Evolutionary conservation across 164 flowering plant genomes (phyloP).

Genomic region (Pachysandra terminalis): DNA sequence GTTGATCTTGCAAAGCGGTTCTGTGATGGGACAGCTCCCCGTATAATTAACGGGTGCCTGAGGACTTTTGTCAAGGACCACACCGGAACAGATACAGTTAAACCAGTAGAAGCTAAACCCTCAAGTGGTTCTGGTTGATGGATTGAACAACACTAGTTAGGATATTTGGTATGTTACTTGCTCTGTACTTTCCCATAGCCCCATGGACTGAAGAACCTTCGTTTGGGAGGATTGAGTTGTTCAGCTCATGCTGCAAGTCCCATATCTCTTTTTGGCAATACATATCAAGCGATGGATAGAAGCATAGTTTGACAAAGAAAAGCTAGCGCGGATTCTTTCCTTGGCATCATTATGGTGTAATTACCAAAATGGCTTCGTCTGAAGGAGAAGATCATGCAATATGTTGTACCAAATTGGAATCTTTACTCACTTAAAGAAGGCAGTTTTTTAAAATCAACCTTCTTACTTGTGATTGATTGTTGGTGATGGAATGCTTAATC

Average conservation of each 20-base stretch:
- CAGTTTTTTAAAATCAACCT: too few species aligned
- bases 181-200: background rate
- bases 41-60: constrained; percentile 83
- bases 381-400: too few species aligned
- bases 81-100: constrained; percentile 15
- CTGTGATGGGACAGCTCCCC: constrained; percentile 94
- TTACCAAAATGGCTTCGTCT: background rate
- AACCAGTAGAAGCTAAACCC: constrained; percentile 16
- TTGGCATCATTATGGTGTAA: background rate
- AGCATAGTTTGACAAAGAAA: background rate
- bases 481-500: too few species aligned
- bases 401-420: too few species aligned
- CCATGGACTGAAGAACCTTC: background rate
- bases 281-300: background rate
- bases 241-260: background rate
- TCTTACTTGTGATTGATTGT: too few species aligned
- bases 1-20: constrained; percentile 93
- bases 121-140: constrained; percentile 3
- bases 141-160: background rate
- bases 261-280: background rate
- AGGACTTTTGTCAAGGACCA: constrained; percentile 63
- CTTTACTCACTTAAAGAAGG: too few species aligned
- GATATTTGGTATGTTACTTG: background rate
- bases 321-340: background rate
- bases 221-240: too few species aligned